These are phyloP conservation scores for Aurinia saxatilis DNA, from an alignment of 345 rosid species.

Conservation along the genomic window DNA sequence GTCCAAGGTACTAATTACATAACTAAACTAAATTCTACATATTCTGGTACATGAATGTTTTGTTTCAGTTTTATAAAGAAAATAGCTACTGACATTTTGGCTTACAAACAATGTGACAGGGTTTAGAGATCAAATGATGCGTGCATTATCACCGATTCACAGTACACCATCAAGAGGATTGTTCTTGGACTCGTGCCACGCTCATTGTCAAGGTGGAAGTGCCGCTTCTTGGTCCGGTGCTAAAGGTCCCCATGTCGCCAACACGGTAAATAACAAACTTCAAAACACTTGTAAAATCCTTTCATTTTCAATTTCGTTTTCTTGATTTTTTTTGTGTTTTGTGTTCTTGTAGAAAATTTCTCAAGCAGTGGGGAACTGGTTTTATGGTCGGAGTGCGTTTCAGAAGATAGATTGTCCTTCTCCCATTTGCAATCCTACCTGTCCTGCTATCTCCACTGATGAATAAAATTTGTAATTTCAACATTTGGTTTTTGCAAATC, in stretches of 20 bases:
- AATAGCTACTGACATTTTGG: no score
- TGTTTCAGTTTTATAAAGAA: no score
- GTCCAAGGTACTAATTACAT: conserved; percentile 49
- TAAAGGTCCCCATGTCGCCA: conserved; percentile 50
- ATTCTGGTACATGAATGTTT: not conserved
- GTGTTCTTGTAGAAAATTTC: conserved; percentile 48
- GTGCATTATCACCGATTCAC: conserved; percentile 37
- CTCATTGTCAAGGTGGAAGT: conserved; percentile 75
- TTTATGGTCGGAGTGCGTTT: conserved; percentile 46
- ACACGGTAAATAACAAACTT: conserved; percentile 42
- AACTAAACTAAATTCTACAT: not conserved
- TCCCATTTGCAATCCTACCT: conserved; percentile 78
- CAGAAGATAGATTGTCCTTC: conserved; percentile 76
- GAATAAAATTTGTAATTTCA: conserved; percentile 5
- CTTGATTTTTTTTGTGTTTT: not conserved
- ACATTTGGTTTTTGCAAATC: not conserved
- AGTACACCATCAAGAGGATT: conserved; percentile 54
- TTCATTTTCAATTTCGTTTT: no score
- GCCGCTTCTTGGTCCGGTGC: conserved; percentile 62
- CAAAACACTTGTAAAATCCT: not conserved
- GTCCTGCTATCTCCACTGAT: conserved; percentile 38
- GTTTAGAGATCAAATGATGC: conserved; percentile 53
- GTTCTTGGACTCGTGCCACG: conserved; percentile 76
- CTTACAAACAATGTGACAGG: conserved; percentile 42
- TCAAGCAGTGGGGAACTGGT: conserved; percentile 86